phyloP scores from a whole-genome alignment of 805 yeast genomes.

The Lipomyces mesembrius region DNA sequence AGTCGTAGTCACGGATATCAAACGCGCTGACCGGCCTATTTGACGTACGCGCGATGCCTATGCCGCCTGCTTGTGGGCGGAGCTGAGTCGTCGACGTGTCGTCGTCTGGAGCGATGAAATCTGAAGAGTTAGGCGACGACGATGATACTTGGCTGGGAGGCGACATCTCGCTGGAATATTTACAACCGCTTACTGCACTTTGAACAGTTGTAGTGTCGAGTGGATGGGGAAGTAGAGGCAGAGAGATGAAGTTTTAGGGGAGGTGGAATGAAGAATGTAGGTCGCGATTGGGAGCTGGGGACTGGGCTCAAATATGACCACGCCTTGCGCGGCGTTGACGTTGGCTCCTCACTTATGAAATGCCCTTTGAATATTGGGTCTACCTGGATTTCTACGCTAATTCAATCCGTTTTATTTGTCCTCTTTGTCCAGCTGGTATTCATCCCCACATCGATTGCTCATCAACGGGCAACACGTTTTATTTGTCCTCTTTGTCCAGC shows the following conservation, averaged over 20 bases:
- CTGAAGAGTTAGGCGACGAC: not conserved
- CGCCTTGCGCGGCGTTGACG: too few relatives aligned
- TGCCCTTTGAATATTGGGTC: too few relatives aligned
- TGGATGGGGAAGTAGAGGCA: not conserved
- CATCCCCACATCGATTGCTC: too few relatives aligned
- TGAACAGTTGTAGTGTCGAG: not conserved
- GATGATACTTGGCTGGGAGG: not conserved
- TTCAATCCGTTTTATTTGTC: too few relatives aligned
- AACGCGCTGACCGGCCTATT: not conserved
- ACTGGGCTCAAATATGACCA: too few relatives aligned
- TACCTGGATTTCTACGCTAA: too few relatives aligned
- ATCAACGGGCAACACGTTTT: too few relatives aligned
- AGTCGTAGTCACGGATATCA: not conserved
- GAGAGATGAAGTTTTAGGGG: not conserved
- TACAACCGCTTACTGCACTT: not conserved
- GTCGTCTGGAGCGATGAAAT: not conserved
- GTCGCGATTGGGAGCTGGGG: too few relatives aligned
- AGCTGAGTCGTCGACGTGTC: conserved; percentile 8
- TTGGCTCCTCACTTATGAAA: too few relatives aligned
- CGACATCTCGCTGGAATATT: not conserved
- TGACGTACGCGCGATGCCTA: not conserved
- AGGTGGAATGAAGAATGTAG: too few relatives aligned
- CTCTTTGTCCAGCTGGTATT: too few relatives aligned
- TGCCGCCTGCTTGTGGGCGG: not conserved
- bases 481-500: too few relatives aligned